These are phyloP conservation scores for Zygotorulaspora mrakii DNA, from an alignment of 1,139 yeast genomes.

Conservation along the genomic window DNA sequence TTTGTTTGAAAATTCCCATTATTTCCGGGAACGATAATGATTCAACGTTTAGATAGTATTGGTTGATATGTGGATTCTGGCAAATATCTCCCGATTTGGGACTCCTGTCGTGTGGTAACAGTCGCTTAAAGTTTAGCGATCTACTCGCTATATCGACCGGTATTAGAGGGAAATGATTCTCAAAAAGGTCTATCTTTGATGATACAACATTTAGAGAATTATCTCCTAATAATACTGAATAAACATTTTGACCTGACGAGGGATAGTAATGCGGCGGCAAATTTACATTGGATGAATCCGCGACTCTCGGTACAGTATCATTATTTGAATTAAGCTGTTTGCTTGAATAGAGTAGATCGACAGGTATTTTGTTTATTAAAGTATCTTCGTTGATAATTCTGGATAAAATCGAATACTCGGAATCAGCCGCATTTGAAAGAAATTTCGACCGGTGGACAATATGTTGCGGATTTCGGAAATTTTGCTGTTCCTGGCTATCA, in stretches of 20 bases:
- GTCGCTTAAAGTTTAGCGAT: conserved; percentile 25
- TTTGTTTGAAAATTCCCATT: conserved; percentile 7
- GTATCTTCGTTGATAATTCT: conserved; percentile 58
- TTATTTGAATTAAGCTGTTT: conserved; percentile 8
- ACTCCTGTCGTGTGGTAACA: conserved; percentile 19
- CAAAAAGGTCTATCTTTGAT: conserved; percentile 27
- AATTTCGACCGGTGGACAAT: conserved; percentile 38
- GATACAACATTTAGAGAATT: conserved; percentile 24
- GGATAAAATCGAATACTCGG: conserved; percentile 76
- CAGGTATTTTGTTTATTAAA: conserved; percentile 26
- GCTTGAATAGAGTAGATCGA: conserved; percentile 26
- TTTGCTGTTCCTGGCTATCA: conserved; percentile 16
- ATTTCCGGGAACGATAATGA: conserved; percentile 30
- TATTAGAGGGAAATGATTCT: conserved; percentile 30
- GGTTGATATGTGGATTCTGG: conserved; percentile 25
- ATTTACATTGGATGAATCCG: conserved; percentile 10
- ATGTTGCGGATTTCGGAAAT: conserved; percentile 21
- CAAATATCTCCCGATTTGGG: conserved; percentile 15
- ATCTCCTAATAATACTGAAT: conserved; percentile 30
- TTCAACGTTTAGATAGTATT: conserved; percentile 29
- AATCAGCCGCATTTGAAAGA: conserved; percentile 71
- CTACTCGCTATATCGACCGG: conserved; percentile 22
- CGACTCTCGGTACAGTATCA: conserved; percentile 9
- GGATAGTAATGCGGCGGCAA: conserved; percentile 23
- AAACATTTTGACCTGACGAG: conserved; percentile 23